Percentiles rank a stretch among this genome's conserved stretches.
phyloP scores from a whole-genome alignment of 768 basidiomycete species.

The Pleurotus giganteus region DNA sequence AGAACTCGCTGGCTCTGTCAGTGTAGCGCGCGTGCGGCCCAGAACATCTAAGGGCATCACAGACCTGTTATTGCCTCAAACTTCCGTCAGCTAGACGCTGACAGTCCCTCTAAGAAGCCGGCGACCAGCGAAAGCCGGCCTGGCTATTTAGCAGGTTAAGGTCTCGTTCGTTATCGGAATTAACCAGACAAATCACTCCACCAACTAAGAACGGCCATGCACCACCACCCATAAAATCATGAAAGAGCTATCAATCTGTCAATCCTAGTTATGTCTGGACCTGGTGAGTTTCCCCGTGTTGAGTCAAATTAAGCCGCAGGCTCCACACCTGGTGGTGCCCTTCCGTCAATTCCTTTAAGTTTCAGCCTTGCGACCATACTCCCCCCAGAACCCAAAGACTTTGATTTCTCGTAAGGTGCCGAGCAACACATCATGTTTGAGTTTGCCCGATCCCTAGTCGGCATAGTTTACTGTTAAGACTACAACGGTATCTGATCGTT shows the following conservation, averaged over 20 bases:
- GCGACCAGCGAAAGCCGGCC: constrained; percentile 71
- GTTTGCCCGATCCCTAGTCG: too few relatives aligned
- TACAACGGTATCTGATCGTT: too few relatives aligned
- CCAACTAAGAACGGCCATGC: constrained; percentile 89
- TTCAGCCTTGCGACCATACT: constrained; percentile 58
- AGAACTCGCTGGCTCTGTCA: constrained; percentile 85
- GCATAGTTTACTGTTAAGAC: too few relatives aligned
- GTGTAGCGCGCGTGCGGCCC: constrained; percentile 86
- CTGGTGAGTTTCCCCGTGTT: constrained; percentile 80
- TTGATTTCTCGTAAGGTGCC: constrained; percentile 86
- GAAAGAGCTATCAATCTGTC: constrained; percentile 85
- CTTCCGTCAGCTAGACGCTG: too few relatives aligned
- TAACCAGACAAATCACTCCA: constrained; percentile 97
- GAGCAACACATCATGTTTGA: too few relatives aligned
- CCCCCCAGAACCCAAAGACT: constrained; percentile 77
- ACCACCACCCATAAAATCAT: constrained; percentile 85
- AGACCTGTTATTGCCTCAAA: too few relatives aligned
- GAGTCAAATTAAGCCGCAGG: constrained; percentile 86
- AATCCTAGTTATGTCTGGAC: too few relatives aligned
- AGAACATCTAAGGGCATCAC: too few relatives aligned
- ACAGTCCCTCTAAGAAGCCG: constrained; percentile 87
- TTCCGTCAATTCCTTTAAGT: constrained; percentile 85
- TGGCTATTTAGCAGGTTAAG: constrained; percentile 92
- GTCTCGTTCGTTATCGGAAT: constrained; percentile 95
- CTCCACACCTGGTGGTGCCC: constrained; percentile 77